Percentiles rank a stretch among this genome's conserved stretches.
Evolutionary conservation across 331 rosid genomes (phyloP).

Genomic region (Stylosanthes scabra): DNA sequence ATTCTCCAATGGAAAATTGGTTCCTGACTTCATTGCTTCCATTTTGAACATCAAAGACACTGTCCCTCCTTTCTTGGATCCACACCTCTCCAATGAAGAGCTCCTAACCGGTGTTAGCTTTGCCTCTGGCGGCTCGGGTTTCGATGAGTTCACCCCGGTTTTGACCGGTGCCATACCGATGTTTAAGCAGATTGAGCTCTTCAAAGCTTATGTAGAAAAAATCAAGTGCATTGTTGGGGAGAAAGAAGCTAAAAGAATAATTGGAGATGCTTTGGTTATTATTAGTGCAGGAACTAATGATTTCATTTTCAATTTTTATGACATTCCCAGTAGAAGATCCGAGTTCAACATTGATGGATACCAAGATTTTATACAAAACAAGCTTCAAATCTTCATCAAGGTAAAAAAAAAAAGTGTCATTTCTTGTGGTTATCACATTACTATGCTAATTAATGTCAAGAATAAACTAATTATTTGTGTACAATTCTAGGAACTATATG

Average conservation of each 20-base stretch:
- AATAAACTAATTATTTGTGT: not conserved
- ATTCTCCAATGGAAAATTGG: slow-evolving; percentile 65
- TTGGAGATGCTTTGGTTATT: slow-evolving; percentile 43
- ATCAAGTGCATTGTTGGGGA: slow-evolving; percentile 49
- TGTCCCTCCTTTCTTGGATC: slow-evolving; percentile 50
- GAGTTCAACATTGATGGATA: slow-evolving; percentile 48
- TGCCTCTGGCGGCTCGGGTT: slow-evolving; percentile 39
- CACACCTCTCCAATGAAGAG: slow-evolving; percentile 40
- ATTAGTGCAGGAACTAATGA: slow-evolving; percentile 66
- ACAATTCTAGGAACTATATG: slow-evolving; percentile 54
- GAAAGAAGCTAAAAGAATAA: slow-evolving; percentile 39
- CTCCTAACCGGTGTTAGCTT: slow-evolving; percentile 43
- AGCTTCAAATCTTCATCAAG: slow-evolving; percentile 47
- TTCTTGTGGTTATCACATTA: not conserved
- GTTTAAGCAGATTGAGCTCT: slow-evolving; percentile 48
- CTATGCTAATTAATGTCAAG: not conserved
- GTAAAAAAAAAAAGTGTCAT: slow-evolving; percentile 33
- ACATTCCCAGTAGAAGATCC: slow-evolving; percentile 50
- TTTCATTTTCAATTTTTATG: slow-evolving; percentile 55
- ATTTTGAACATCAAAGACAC: slow-evolving; percentile 40
- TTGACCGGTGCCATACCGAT: slow-evolving; percentile 42
- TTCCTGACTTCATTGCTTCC: slow-evolving; percentile 58
- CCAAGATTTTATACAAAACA: slow-evolving; percentile 59
- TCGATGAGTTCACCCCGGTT: slow-evolving; percentile 42
- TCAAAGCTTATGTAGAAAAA: slow-evolving; percentile 48